phyloP scores from a whole-genome alignment of 1,284 basidiomycete species.

The Melanopsichium pennsylvanicum region DNA sequence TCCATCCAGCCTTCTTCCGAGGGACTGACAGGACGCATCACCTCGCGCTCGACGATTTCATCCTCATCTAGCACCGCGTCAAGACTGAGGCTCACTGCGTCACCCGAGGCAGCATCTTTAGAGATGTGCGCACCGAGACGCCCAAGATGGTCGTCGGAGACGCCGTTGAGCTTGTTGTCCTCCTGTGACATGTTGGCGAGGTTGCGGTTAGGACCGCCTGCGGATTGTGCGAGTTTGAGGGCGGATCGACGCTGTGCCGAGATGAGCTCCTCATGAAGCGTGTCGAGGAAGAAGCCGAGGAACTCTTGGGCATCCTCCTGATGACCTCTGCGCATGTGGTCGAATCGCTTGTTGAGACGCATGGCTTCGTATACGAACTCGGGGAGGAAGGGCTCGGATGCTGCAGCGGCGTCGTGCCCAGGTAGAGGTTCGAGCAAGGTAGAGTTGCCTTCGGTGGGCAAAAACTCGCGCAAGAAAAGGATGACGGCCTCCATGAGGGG shows the following conservation, averaged over 20 bases:
- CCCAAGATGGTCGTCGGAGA: constrained; percentile 32
- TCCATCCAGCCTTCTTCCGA: constrained; percentile 77
- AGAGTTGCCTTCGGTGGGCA: constrained; percentile 38
- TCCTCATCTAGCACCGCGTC: constrained; percentile 60
- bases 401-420: constrained; percentile 17
- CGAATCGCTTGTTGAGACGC: constrained; percentile 92
- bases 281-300: constrained; percentile 95
- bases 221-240: constrained; percentile 63
- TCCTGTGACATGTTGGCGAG: constrained; percentile 37
- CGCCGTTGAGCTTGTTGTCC: constrained; percentile 43
- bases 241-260: constrained; percentile 70
- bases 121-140: constrained; percentile 27
- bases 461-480: constrained; percentile 82
- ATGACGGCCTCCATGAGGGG: constrained; percentile 84
- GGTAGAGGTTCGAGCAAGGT: constrained; percentile 18
- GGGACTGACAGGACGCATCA: constrained; percentile 58
- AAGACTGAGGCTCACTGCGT: constrained; percentile 16
- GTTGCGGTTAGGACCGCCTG: constrained; percentile 28
- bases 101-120: constrained; percentile 15
- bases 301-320: constrained; percentile 99
- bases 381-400: constrained; percentile 77
- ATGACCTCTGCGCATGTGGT: constrained; percentile 89
- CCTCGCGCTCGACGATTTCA: constrained; percentile 70
- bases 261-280: constrained; percentile 90
- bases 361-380: constrained; percentile 93